Percentiles rank a stretch among this genome's conserved stretches.
Conservation (phyloP, 2,329 filamentous ascomycete species). For the Alternaria ethzedia region DNA sequence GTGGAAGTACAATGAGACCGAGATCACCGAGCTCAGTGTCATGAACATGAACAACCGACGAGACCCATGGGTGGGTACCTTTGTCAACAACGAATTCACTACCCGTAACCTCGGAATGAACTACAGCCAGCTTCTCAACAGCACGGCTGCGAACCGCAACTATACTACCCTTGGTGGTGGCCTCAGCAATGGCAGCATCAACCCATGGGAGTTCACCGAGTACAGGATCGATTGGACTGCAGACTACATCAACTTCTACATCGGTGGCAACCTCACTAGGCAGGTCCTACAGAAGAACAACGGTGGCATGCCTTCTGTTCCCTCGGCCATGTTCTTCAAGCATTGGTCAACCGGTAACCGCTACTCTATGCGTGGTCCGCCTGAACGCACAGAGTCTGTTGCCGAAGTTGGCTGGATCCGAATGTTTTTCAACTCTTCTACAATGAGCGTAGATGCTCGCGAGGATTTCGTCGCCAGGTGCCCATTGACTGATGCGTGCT, state of each 20-base stretch:
- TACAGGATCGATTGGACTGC: slow-evolving; percentile 57
- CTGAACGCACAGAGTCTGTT: slow-evolving; percentile 40
- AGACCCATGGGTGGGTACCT: slow-evolving; percentile 49
- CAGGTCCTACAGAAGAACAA: slow-evolving; percentile 43
- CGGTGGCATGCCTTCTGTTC: slow-evolving; percentile 48
- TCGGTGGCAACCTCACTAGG: slow-evolving; percentile 48
- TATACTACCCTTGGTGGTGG: slow-evolving; percentile 49
- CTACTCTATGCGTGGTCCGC: slow-evolving; percentile 55
- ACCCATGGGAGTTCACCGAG: slow-evolving; percentile 55
- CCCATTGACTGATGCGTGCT: slow-evolving; percentile 36
- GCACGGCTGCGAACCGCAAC: slow-evolving; percentile 36
- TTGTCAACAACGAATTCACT: slow-evolving; percentile 50
- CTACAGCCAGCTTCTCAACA: slow-evolving; percentile 46
- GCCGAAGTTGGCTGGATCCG: slow-evolving; percentile 56
- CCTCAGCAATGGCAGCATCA: slow-evolving; percentile 36
- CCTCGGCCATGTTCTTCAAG: slow-evolving; percentile 53
- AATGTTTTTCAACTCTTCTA: slow-evolving; percentile 59
- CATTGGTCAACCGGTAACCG: slow-evolving; percentile 58
- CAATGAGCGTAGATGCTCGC: slow-evolving; percentile 34
- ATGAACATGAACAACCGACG: slow-evolving; percentile 52
- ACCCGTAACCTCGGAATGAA: slow-evolving; percentile 48
- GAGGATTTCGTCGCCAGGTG: slow-evolving; percentile 9
- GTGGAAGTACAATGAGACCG: slow-evolving; percentile 54
- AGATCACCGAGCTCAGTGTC: slow-evolving; percentile 53
- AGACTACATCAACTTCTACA: slow-evolving; percentile 52